Evolutionary conservation across 345 rosid genomes (phyloP), one percentile per base, ranked within the genome.

Genomic region (Erucastrum elatum): DNA sequence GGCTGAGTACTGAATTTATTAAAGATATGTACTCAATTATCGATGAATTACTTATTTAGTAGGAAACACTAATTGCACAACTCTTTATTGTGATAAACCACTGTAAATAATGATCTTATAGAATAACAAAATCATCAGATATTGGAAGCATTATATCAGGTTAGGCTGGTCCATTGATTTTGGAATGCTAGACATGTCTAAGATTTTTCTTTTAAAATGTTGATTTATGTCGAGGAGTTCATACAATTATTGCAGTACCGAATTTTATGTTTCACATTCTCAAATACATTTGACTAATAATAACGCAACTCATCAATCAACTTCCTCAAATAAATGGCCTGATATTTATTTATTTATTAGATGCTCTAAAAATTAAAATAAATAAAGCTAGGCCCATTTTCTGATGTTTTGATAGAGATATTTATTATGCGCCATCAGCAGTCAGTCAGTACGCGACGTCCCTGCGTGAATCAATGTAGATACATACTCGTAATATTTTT

Each of bases 281-380:
- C 41, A 59, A 58, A 29, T 44, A 6, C 58, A 44, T 75, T 46
- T 37, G 58, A 75, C 66, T 6, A 37, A 4, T 66, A 56, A 37
- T 66, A 58, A 37, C 66, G 66, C 65, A 66, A 37, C 31, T 66
- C 58, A 55, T 66, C 41, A 75, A 26, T 59, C 39, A 12, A 58
- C 13, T 58, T 59, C 77, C 51, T 49, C 37, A 31, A 49, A 46
- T 4, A 46, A 30, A 44, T 9, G 12, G 51, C 51, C 41, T 35
- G 39, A 16, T 72, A 10, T 73, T 58, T 63, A 11, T 73, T 58
- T 56, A 56, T 56, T 56, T 15, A 25, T 3, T 58, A 63, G 5
- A 39, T 37, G 27, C 74, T 55, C 34, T 21, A 34, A 13, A 12
- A 29, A 30, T 13, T 5, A 6, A 72, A 62, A 29, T 15, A 71